These are phyloP conservation scores for Panicum miliaceum DNA, from an alignment of 176 grass and related monocot species.

Conservation along the genomic window DNA sequence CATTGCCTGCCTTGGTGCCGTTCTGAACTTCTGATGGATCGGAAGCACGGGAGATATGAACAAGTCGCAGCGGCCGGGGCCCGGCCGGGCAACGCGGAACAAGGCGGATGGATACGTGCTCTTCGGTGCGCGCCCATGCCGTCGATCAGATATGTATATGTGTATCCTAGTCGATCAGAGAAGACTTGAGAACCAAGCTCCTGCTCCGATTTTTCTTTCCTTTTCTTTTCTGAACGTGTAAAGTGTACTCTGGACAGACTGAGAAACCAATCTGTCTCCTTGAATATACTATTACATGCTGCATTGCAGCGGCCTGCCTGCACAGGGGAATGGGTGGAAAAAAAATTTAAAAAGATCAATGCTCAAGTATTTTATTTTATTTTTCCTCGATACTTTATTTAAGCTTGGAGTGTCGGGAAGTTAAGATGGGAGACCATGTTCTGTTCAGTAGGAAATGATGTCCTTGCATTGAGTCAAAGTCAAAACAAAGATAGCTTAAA, in stretches of 20 bases:
- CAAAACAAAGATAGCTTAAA: background rate
- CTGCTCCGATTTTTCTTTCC: background rate
- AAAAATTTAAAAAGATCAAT: background rate
- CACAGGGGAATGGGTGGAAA: background rate
- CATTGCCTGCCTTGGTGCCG: background rate
- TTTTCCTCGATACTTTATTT: background rate
- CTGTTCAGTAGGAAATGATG: background rate
- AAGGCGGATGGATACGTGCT: conserved; percentile 30
- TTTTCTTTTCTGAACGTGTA: background rate
- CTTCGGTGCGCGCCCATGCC: conserved; percentile 35
- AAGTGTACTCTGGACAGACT: background rate
- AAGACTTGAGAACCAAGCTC: background rate
- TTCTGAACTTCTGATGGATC: conserved; percentile 22
- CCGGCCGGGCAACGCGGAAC: conserved; percentile 36
- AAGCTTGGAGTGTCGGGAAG: background rate
- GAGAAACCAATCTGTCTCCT: conserved; percentile 21
- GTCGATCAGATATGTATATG: background rate
- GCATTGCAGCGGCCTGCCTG: background rate
- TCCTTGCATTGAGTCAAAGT: background rate
- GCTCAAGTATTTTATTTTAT: background rate
- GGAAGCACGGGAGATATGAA: background rate
- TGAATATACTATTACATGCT: background rate
- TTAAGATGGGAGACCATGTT: background rate
- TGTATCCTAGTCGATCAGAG: background rate
- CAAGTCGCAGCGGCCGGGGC: background rate